Conservation (phyloP, 139 green algal species). For the Ettlia oleoabundans region DNA sequence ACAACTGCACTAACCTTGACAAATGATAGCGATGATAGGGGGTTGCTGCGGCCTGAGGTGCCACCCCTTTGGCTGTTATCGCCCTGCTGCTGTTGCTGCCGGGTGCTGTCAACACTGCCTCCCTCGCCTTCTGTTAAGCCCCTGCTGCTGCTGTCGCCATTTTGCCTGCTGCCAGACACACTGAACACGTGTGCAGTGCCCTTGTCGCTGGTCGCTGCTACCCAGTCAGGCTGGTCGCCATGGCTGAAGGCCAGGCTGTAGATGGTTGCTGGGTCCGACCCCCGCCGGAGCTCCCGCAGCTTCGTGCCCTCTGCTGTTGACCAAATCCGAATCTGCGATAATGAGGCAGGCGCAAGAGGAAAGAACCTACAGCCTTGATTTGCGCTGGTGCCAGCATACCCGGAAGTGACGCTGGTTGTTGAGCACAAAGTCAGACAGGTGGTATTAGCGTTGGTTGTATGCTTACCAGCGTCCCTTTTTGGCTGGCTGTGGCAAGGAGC, state of each 20-base stretch:
- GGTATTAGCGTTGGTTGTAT: no score
- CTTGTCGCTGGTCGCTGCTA: constrained; percentile 92
- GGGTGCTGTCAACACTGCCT: neutral
- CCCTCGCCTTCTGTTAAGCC: neutral
- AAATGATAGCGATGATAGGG: constrained; percentile 53
- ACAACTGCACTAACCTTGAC: constrained; percentile 53
- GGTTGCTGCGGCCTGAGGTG: constrained; percentile 29
- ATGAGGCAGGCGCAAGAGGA: no score
- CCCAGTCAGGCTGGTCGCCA: constrained; percentile 66
- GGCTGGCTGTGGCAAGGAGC: constrained; percentile 89
- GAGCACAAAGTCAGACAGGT: no score
- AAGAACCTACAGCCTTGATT: no score
- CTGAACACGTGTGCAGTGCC: constrained; percentile 83
- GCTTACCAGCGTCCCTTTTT: constrained; percentile 48
- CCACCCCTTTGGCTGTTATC: neutral
- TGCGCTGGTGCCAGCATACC: no score
- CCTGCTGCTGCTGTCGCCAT: neutral
- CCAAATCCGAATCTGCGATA: constrained; percentile 84
- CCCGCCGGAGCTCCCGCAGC: constrained; percentile 91
- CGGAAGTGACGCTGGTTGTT: no score
- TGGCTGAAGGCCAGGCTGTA: constrained; percentile 86
- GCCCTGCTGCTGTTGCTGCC: neutral
- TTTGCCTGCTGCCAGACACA: constrained; percentile 32
- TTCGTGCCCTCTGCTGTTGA: constrained; percentile 82
- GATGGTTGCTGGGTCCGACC: constrained; percentile 85